Evolutionary conservation across 345 rosid genomes (phyloP), one percentile per base, ranked within the genome.

Genomic region (Citrus australasica): DNA sequence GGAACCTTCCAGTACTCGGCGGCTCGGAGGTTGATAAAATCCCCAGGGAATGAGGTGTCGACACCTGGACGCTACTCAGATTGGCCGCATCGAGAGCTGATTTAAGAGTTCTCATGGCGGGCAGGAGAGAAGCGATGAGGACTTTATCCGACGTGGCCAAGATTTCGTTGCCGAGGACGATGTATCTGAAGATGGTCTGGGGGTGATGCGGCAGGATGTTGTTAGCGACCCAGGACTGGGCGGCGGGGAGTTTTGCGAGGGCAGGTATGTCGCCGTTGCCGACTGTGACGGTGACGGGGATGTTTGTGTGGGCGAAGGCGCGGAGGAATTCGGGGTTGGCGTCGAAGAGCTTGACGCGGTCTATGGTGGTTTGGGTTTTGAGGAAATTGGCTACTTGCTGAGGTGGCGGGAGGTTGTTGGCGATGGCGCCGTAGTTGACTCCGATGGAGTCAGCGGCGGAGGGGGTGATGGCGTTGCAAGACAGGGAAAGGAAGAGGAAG

Each of bases 391-490:
- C 94, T 7, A 94, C 98, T 72, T 88, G 87, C 55, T 88, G 53
- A 0, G 98, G 94, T 3, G 91, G 84, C 5, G 94, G 97, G 77
- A 94, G 97, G 87, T 92, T 90, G 85, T 91, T 82, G n/a, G 95
- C 93, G 61, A 91, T 78, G 55, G 92, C 87, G 9, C 98, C 98
- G 76, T 94, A 92, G 92, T 94, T 94, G n/a, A 94, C 89, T 65
- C 98, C 95, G 86, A 92, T 74, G 79, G 86, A 73, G 78, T 85
- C 86, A 6, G 86, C 80, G 76, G 90, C 85, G 69, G 71, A 59
- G 55, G 80, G 27, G 71, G 73, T 28, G 51, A 28, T 81, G 71
- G 77, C 10, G 67, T 30, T 22, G 58, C 22, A 17, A 16, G 21
- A 51, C 2, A 79, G 13, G 13, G 27, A 60, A 59, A 67, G 73